phyloP scores from a whole-genome alignment of 495 filamentous ascomycete species.

The Baudoinia panamericana region DNA sequence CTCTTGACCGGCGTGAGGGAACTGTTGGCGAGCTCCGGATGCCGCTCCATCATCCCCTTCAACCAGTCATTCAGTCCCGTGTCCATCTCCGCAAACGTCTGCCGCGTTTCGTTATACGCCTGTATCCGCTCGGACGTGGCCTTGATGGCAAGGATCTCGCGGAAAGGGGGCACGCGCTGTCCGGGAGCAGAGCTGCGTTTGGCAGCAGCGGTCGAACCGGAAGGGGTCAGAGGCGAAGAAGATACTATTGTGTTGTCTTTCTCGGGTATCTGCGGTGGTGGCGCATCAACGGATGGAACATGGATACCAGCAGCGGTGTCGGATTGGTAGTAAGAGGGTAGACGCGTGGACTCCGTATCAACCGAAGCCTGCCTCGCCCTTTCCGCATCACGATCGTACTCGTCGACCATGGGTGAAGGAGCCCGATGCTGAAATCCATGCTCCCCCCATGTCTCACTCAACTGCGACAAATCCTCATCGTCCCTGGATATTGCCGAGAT shows the following conservation, averaged over 20 bases:
- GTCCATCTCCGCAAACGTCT: slow-evolving; percentile 56
- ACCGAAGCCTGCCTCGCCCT: neutral
- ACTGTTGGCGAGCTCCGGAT: slow-evolving; percentile 41
- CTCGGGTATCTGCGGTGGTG: neutral
- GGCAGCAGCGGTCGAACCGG: neutral
- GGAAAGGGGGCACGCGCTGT: slow-evolving; percentile 34
- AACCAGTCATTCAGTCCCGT: slow-evolving; percentile 70
- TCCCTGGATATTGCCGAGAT: neutral
- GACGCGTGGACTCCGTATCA: neutral
- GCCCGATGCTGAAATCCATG: neutral
- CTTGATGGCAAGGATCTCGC: slow-evolving; percentile 56
- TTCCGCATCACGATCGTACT: neutral
- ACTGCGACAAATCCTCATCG: neutral
- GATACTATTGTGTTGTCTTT: no score
- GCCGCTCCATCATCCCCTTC: slow-evolving; percentile 32
- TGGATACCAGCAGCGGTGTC: neutral
- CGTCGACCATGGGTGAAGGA: neutral
- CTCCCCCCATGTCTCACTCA: neutral
- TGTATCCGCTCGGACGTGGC: slow-evolving; percentile 49
- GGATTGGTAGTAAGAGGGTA: neutral
- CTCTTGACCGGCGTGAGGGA: neutral
- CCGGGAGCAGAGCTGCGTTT: neutral
- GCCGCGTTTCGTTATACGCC: slow-evolving; percentile 54
- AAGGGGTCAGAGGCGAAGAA: neutral
- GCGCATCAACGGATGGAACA: neutral